A percentile compares a stretch with the other conserved stretches of the same genome.
These are phyloP conservation scores for Stachybotrys elegans DNA, from an alignment of 2,329 filamentous ascomycete genomes.

Conservation along the genomic window DNA sequence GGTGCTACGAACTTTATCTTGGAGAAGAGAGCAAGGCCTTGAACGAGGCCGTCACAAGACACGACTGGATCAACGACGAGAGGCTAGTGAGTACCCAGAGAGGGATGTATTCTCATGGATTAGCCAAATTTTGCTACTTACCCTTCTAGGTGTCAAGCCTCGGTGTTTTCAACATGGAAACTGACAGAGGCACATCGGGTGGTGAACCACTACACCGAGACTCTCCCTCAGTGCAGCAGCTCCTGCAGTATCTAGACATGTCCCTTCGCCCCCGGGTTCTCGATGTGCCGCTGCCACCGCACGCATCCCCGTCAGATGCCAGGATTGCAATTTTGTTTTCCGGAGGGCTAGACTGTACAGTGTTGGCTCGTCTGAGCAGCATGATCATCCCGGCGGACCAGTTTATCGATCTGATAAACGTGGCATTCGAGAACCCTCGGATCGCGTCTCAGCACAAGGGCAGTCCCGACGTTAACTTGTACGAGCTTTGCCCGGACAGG, in stretches of 20 bases:
- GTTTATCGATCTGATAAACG: constrained; percentile 83
- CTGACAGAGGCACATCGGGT: constrained; percentile 24
- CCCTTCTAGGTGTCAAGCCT: constrained; percentile 46
- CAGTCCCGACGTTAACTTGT: constrained; percentile 39
- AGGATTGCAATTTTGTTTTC: constrained; percentile 83
- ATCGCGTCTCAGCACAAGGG: constrained; percentile 51
- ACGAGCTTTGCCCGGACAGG: constrained; percentile 85
- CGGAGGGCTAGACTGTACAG: constrained; percentile 86
- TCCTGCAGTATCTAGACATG: constrained; percentile 50
- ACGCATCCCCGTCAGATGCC: constrained; percentile 30
- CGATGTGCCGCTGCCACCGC: constrained; percentile 57
- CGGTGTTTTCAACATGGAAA: constrained; percentile 43
- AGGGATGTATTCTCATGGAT: too few relatives aligned
- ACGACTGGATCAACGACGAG: constrained; percentile 26
- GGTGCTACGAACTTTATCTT: constrained; percentile 67
- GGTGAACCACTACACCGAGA: constrained; percentile 16
- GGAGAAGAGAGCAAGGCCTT: constrained; percentile 8
- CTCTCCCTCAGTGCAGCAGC: constrained; percentile 45
- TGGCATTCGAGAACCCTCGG: constrained; percentile 92
- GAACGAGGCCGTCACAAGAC: constrained; percentile 14
- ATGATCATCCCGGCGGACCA: constrained; percentile 66
- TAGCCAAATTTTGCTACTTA: constrained; percentile 34
- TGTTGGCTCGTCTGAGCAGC: constrained; percentile 76
- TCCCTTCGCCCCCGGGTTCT: constrained; percentile 62
- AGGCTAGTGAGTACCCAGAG: constrained; percentile 48